Conservation (phyloP, 2,329 filamentous ascomycete species). For the Grosmannia huntii region DNA sequence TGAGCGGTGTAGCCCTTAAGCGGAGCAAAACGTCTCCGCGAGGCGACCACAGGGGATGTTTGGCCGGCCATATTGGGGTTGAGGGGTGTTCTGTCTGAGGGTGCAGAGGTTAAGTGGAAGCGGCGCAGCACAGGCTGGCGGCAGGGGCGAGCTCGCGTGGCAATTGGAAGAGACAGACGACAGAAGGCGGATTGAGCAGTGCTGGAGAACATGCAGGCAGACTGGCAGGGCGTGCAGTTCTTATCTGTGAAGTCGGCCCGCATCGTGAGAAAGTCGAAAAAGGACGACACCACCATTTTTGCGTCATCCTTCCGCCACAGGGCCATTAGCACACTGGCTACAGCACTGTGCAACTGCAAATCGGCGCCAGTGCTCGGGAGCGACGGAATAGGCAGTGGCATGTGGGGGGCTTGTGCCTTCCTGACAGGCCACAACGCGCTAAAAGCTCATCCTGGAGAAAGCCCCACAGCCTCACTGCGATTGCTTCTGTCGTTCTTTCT, state of each 20-base stretch:
- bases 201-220: neutral
- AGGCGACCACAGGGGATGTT: constrained; percentile 11
- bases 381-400: neutral
- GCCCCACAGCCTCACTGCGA: neutral
- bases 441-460: neutral
- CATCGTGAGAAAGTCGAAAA: neutral
- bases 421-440: neutral
- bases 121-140: neutral
- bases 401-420: neutral
- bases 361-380: neutral
- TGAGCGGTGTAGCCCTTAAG: constrained; percentile 25
- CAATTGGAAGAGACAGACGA: neutral
- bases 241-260: neutral
- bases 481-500: neutral
- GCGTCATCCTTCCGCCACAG: neutral
- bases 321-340: neutral
- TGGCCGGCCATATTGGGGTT: neutral
- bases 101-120: neutral
- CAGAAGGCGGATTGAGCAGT: neutral
- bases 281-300: neutral
- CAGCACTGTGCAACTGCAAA: neutral
- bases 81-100: neutral
- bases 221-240: neutral
- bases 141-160: neutral
- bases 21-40: constrained; percentile 41